These are phyloP conservation scores for Trichoderma afroharzianum DNA, from an alignment of 2,329 filamentous ascomycete species.

Conservation along the genomic window DNA sequence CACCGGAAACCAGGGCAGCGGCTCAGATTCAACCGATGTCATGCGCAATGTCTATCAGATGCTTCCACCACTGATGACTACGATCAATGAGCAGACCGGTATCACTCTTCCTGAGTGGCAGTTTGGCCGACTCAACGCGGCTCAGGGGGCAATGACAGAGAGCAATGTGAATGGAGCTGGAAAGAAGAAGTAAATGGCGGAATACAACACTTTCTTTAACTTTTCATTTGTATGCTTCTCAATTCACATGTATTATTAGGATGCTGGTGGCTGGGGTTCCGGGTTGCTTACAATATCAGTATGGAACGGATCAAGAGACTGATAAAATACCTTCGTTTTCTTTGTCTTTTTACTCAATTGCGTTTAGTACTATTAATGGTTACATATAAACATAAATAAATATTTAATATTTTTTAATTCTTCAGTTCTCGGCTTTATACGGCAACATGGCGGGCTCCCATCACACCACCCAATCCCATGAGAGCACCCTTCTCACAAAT, in stretches of 20 bases:
- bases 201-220: neutral
- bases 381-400: neutral
- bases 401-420: neutral
- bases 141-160: conserved; percentile 31
- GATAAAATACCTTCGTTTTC: neutral
- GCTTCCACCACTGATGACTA: conserved; percentile 75
- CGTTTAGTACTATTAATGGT: neutral
- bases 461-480: neutral
- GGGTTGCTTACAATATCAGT: neutral
- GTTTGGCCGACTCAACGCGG: conserved; percentile 47
- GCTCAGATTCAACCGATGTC: conserved; percentile 50
- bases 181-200: neutral
- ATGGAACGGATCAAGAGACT: neutral
- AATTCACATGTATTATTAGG: neutral
- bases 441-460: neutral
- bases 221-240: neutral
- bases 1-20: conserved; percentile 50
- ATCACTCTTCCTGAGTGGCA: conserved; percentile 77
- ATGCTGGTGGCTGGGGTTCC: neutral
- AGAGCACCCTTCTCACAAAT: neutral
- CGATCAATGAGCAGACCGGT: conserved; percentile 85
- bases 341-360: neutral
- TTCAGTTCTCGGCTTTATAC: neutral
- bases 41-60: conserved; percentile 83
- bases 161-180: conserved; percentile 15